Evolutionary conservation across 306 rosid species (phyloP).

Genomic region (Lathyrus tuberosus): DNA sequence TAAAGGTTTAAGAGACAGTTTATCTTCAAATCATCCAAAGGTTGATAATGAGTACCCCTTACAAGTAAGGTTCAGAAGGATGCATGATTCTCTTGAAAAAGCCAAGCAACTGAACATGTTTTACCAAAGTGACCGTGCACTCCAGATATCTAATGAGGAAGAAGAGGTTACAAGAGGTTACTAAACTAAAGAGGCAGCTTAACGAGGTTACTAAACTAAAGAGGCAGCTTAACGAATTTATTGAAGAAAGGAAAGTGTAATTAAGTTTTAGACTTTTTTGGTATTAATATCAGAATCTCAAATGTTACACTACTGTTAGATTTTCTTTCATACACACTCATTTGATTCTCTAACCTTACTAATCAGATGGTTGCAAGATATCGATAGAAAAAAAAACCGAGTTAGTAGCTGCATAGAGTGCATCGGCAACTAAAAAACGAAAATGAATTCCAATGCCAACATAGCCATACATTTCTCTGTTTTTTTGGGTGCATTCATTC

Average conservation of each 20-base stretch:
- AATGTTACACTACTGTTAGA: constrained; percentile 23
- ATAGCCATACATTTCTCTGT: not conserved
- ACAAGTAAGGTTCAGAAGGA: too few species aligned
- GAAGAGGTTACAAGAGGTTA: too few species aligned
- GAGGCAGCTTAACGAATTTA: too few species aligned
- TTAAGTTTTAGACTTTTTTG: constrained; percentile 26
- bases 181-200: too few species aligned
- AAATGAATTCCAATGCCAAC: constrained; percentile 60
- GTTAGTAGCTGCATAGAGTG: constrained; percentile 62
- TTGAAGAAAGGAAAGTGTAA: constrained; percentile 83
- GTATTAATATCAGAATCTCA: constrained; percentile 36
- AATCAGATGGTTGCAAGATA: constrained; percentile 87
- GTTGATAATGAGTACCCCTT: too few species aligned
- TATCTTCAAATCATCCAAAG: too few species aligned
- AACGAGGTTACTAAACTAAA: too few species aligned
- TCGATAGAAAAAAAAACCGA: constrained; percentile 86
- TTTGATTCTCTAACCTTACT: constrained; percentile 31
- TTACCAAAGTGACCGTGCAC: too few species aligned
- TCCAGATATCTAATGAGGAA: too few species aligned
- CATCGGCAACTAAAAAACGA: constrained; percentile 67
- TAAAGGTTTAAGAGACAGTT: too few species aligned
- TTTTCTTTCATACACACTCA: constrained; percentile 14
- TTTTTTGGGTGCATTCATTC: constrained; percentile 6
- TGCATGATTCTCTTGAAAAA: too few species aligned
- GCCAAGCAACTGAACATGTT: too few species aligned